Base-by-base conservation (phyloP, 169 alveolate genomes). In the Miamiensis avidus region DNA sequence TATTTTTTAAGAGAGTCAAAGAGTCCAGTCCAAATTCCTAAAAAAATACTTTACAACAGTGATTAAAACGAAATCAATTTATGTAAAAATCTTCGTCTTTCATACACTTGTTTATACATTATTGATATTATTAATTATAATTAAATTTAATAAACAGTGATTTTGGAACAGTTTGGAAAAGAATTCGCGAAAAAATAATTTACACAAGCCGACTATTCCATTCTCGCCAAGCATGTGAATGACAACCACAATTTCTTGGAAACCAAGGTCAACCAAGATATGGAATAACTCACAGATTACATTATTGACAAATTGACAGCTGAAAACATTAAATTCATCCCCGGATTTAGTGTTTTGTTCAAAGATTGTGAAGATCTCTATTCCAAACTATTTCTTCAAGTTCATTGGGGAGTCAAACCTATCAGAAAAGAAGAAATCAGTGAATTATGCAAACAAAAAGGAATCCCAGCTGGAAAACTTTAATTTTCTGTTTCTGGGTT, bases 361-460 rank as follows among this genome's bases (percentile, higher is more conserved):
- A 26, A 25, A 20, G 64, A 77, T 27, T 31, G 31, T 6, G 82
- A 77, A 77, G 65, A 77, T 20, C 72, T 33, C 20, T 77, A 77
- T 77, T 31, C 64, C 20, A 31, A 77, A 25, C n/a, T 31, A 20
- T 77, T 77, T 72, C 34, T 26, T 15, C 32, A 77, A 77, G 28
- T 32, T 29, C 82, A 77, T 33, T 77, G 82, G 82, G 64, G 64
- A n/a, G 72, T 77, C 33, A 28, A 33, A 77, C 82, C 82, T 33
- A 77, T 77, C 29, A 77, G n/a, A 29, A 30, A 77, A 33, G 82
- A 77, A 73, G 76, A 73, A 29, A 26, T n/a, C 6, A 73, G 26
- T 4, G 1, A 73, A 73, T 15, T n/a, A 15, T 73, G 31, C 6
- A 73, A 73, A n/a, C 30, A n/a, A 29, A 73, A 73, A 73, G 76